Base-by-base conservation (phyloP, 805 yeast genomes). In the Candida glaebosa region DNA sequence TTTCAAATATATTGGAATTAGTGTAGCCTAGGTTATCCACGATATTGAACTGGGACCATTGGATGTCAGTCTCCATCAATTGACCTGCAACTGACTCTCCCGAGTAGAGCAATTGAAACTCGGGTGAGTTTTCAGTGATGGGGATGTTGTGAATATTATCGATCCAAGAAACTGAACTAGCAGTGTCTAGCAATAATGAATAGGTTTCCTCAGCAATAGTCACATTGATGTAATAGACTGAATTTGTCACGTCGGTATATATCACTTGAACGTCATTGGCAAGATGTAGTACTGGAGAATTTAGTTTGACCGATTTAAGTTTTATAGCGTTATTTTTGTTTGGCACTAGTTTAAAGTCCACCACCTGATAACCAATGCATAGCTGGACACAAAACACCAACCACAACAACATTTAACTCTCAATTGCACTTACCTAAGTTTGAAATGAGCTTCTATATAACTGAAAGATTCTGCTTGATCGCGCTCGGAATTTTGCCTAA, bases 151-250 rank as follows among this genome's bases (percentile, higher is more conserved):
- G 6, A 5, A n/a, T 25, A 24, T 12, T 12, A 15, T 22, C 12
- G 3, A 82, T 68, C 87, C 87, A 82, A 2, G 79, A 54, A 43
- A 79, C 74, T 14, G 81, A 79, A 19, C 84, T 78, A 5, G 84
- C 87, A 0, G 87, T 82, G 56, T 82, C 87, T 14, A 82, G 60
- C 15, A 82, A 66, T 31, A 82, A 59, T 4, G 77, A 38, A 2
- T 56, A 36, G 18, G 50, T 52, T 0, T 59, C 37, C 25, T 61
- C 56, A 17, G 55, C 43, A 19, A 63, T 38, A 5, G 50, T 31
- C 9, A 42, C 33, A 19, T 46, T 40, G 26, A 55, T 36, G 36
- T 49, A 56, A 34, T 52, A 53, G n/a, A 54, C 49, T 7, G 62
- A 52, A 15, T 50, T 46, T 7, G 52, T 41, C 22, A 30, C 32